phyloP scores from a whole-genome alignment of 169 alveolate species.

The Plasmodium cynomolgi region DNA sequence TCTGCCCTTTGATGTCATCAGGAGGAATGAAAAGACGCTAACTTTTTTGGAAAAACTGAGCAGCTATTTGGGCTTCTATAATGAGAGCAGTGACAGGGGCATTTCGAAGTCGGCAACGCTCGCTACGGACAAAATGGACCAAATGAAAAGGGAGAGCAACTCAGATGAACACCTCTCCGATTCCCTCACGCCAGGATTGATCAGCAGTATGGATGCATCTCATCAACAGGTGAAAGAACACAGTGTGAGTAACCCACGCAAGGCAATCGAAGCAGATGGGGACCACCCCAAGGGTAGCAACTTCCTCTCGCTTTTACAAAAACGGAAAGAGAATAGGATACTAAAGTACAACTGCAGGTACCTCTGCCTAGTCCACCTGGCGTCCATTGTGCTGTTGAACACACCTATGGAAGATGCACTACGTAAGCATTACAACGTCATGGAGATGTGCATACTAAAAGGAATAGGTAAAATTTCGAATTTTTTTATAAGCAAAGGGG shows the following conservation, averaged over 20 bases:
- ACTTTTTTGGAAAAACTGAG: neutral
- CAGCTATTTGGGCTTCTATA: neutral
- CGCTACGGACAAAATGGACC: neutral
- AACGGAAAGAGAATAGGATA: neutral
- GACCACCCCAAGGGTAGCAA: neutral
- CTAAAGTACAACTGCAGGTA: conserved; percentile 52
- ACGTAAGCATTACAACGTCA: neutral
- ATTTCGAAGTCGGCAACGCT: neutral
- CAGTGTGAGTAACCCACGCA: neutral
- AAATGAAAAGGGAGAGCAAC: neutral
- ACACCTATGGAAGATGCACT: conserved; percentile 12
- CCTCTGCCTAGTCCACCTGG: conserved; percentile 27
- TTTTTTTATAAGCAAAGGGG: conserved; percentile 37
- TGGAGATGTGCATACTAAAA: conserved; percentile 40
- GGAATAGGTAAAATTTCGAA: conserved; percentile 45
- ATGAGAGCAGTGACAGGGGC: neutral
- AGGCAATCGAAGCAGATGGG: neutral
- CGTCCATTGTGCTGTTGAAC: conserved; percentile 18
- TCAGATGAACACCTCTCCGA: neutral
- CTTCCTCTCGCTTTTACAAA: neutral
- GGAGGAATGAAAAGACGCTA: conserved; percentile 6
- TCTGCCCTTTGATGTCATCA: conserved; percentile 15
- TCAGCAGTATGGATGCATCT: neutral
- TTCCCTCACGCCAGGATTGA: neutral
- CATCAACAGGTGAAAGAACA: neutral